Base-by-base conservation (phyloP, 345 rosid species). In the Raphanus sativus region DNA sequence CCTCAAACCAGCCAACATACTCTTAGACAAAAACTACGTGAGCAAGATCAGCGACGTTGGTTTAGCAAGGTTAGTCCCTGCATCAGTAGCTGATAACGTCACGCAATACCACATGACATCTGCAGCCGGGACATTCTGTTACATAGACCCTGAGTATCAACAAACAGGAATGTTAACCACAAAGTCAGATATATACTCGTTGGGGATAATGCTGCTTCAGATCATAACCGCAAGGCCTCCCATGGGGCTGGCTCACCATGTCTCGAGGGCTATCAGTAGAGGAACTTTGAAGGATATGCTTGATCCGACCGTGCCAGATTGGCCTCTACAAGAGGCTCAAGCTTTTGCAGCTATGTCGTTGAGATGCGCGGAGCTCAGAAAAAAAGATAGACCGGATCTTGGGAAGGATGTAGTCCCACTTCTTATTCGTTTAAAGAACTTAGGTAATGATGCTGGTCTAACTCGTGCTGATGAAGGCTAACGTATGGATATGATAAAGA, bases 31-130 rank as follows among this genome's bases (percentile, higher is more conserved):
- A 11, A 88, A 90, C 76, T 92, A 80, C 45, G 88, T 86, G 65
- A 88, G 92, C 86, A 92, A 92, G 85, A 90, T 92, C 21, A 89
- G 94, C 29, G 98, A 92, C 73, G 96, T 90, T 33, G 98, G 98
- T 77, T 91, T 93, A 3, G 97, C 97, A 4, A 79, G 94, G 81
- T 77, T 93, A 72, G 97, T 93, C 33, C 98, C 98, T 1, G 89
- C 87, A 54, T 82, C 97, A 1, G 84, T 92, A 25, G 96, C 90
- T 3, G 77, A 92, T 67, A 86, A 62, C 50, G 94, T 92, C 64
- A 92, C 98, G 8, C 94, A 89, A 26, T 90, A 83, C 81, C 86
- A 88, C 75, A 80, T 92, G 90, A 92, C 96, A 69, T 83, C 92
- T 8, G 98, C 98, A 50, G 96, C 96, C 3, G 98, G 98, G 38